Base-by-base conservation (phyloP, 202 grass and related monocot genomes). In the Schoenoplectus tabernaemontani region DNA sequence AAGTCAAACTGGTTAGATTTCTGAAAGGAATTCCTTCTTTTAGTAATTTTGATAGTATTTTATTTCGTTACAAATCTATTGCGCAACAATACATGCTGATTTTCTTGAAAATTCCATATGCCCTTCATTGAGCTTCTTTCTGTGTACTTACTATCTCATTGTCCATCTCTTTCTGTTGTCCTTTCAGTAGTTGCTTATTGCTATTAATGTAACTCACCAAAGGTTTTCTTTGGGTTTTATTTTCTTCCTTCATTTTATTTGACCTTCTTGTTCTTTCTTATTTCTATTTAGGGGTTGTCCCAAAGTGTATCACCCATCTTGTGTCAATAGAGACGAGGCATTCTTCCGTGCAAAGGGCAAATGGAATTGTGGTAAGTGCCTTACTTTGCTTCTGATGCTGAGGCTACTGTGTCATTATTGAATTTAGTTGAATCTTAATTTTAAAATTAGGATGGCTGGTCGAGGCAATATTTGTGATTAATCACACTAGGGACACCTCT, bases 301-400 rank as follows among this genome's bases (percentile, higher is more conserved):
- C 38, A 99, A 99, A 84, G 96, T 93, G 34, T 99, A 99, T 59
- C 96, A 99, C 64, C 96, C 92, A 74, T 89, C 88, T 61, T 99
- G 96, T 75, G 90, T 99, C 80, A 99, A 99, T 86, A 88, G 96
- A 61, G 90, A 99, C 16, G 96, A 96, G n/a, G 90, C 91, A 17
- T 99, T 99, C 72, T 99, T 99, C 83, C 89, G 89, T 75, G 66
- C 96, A 32, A 99, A 99, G 88, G 92, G 92, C 48, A 88, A 89
- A 32, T 99, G 96, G 96, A 91, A 87, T 81, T 99, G 96, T 89
- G 96, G 96, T 99, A 99, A 58, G 90, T 83, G 17, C 20, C 67
- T n/a, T 5, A 44, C 36, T 82, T 68, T 37, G 19, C 59, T 37
- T 75, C 32, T 56, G 28, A 56, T 75, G 26, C 30, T 76, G 71